phyloP scores from a whole-genome alignment of 768 basidiomycete genomes.

The Pleurotus platypus region DNA sequence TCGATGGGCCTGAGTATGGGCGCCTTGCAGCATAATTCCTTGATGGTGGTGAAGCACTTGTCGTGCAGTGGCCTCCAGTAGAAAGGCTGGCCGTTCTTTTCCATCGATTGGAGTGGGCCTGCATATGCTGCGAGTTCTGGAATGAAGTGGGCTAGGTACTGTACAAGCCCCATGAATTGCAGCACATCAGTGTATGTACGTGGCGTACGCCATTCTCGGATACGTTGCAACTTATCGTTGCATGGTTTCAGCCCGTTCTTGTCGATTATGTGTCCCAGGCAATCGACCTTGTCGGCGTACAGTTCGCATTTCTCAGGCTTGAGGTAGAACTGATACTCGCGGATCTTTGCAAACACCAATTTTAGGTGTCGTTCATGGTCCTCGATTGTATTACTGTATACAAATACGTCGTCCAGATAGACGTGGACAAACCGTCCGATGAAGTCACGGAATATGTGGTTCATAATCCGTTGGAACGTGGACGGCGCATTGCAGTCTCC shows the following conservation, averaged over 20 bases:
- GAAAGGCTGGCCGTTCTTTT: no score
- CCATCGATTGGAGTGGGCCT: no score
- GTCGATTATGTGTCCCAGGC: slow-evolving; percentile 30
- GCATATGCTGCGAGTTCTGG: no score
- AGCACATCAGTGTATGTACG: slow-evolving; percentile 21
- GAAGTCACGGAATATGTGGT: slow-evolving; percentile 28
- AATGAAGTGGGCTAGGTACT: no score
- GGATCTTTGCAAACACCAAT: background rate
- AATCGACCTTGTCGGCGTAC: slow-evolving; percentile 19
- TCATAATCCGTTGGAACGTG: slow-evolving; percentile 45
- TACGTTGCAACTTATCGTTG: slow-evolving; percentile 22
- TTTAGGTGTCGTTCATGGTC: background rate
- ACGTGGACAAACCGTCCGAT: slow-evolving; percentile 38
- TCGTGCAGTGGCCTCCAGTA: no score
- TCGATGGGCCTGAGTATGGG: no score
- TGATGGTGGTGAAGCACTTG: no score
- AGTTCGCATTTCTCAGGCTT: slow-evolving; percentile 23
- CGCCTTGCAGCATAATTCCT: no score
- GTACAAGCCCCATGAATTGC: background rate
- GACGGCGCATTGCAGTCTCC: slow-evolving; percentile 39
- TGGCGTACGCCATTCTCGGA: slow-evolving; percentile 25
- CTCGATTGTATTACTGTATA: no score
- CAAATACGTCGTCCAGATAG: slow-evolving; percentile 34
- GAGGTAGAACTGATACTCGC: slow-evolving; percentile 9
- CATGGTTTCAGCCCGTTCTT: slow-evolving; percentile 24